Evolutionary conservation across 345 rosid species (phyloP).

Genomic region (Eucalyptus tenuipes): DNA sequence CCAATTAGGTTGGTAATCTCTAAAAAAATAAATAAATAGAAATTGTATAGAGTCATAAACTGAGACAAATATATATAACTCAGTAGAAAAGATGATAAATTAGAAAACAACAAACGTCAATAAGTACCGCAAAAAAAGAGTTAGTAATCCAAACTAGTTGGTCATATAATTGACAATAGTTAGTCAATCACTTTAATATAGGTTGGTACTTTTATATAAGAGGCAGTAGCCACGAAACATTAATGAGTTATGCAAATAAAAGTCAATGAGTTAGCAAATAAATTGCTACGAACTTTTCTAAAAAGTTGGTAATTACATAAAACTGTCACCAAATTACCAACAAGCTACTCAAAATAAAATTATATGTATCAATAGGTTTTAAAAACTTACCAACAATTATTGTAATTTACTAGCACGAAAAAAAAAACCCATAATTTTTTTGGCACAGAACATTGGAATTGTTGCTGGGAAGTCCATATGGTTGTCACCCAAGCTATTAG

Average conservation of each 20-base stretch:
- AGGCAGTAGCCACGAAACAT: neutral
- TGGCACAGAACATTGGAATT: neutral
- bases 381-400: no score
- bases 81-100: neutral
- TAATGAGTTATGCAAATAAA: neutral
- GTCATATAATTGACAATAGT: neutral
- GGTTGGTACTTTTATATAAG: neutral
- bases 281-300: neutral
- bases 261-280: neutral
- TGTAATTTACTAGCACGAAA: no score
- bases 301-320: neutral
- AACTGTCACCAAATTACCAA: neutral
- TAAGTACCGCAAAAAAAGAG: neutral
- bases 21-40: neutral
- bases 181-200: neutral
- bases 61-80: neutral
- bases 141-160: neutral
- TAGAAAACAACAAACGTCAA: neutral
- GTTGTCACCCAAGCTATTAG: neutral
- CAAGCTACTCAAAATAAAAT: neutral
- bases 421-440: no score
- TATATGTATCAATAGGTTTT: no score
- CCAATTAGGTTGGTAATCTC: neutral
- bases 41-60: neutral
- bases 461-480: neutral